Evolutionary conservation across 1,284 basidiomycete genomes (phyloP).

Genomic region (Prillingera fragicola): DNA sequence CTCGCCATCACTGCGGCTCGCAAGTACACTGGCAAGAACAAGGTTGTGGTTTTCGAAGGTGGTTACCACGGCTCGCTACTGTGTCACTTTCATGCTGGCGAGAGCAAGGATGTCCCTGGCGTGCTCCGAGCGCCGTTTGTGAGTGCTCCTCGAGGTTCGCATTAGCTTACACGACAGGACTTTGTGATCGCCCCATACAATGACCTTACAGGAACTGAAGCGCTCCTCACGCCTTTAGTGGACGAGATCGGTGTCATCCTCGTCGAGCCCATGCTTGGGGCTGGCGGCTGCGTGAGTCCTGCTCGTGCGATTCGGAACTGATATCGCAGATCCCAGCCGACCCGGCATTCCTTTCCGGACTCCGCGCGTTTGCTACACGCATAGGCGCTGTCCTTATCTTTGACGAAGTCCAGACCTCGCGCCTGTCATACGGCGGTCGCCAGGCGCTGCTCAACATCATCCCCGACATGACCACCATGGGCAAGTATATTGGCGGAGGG

Average conservation of each 20-base stretch:
- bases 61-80: slow-evolving; percentile 31
- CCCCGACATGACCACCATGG: slow-evolving; percentile 31
- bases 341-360: slow-evolving; percentile 47
- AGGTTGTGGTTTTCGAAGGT: slow-evolving; percentile 29
- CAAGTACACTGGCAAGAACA: slow-evolving; percentile 33
- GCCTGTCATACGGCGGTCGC: slow-evolving; percentile 19
- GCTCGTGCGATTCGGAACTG: neutral
- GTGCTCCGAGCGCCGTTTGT: slow-evolving; percentile 21
- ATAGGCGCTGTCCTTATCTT: slow-evolving; percentile 52
- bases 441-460: slow-evolving; percentile 23
- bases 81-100: slow-evolving; percentile 15
- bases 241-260: slow-evolving; percentile 51
- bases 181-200: slow-evolving; percentile 43
- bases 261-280: slow-evolving; percentile 53
- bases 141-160: neutral
- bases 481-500: slow-evolving; percentile 35
- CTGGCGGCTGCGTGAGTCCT: slow-evolving; percentile 28
- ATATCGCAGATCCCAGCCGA: slow-evolving; percentile 20
- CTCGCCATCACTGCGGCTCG: slow-evolving; percentile 52
- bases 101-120: slow-evolving; percentile 6
- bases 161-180: slow-evolving; percentile 10
- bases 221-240: slow-evolving; percentile 31
- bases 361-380: slow-evolving; percentile 49
- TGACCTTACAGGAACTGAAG: slow-evolving; percentile 34
- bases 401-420: slow-evolving; percentile 51